Conservation (phyloP, 495 filamentous ascomycete genomes). For the Niebla homalea region DNA sequence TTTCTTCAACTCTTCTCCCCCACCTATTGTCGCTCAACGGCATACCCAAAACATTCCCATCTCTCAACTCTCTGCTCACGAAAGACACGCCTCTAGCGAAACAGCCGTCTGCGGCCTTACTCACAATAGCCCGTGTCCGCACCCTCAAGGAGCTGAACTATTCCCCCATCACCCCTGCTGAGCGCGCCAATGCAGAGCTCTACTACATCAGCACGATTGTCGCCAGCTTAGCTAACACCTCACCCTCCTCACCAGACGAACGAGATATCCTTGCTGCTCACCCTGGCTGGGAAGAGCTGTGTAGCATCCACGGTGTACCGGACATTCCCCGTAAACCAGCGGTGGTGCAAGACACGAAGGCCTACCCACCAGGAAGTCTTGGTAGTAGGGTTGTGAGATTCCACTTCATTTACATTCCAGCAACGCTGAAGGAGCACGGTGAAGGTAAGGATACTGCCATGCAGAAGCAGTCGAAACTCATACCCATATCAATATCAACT, state of each 20-base stretch:
- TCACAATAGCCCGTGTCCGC: constrained; percentile 66
- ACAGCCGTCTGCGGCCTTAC: constrained; percentile 61
- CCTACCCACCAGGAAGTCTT: constrained; percentile 46
- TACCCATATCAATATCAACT: constrained; percentile 66
- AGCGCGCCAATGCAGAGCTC: constrained; percentile 76
- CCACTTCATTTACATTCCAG: constrained; percentile 34
- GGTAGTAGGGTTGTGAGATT: constrained; percentile 60
- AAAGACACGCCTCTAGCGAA: constrained; percentile 72
- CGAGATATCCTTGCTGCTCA: constrained; percentile 43
- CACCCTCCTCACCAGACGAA: constrained; percentile 34
- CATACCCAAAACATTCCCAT: constrained; percentile 12
- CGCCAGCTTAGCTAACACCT: constrained; percentile 50
- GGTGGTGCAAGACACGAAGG: constrained; percentile 8
- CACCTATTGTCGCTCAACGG: constrained; percentile 15
- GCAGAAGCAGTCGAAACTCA: constrained; percentile 28
- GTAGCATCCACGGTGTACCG: constrained; percentile 56
- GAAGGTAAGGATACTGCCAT: background rate
- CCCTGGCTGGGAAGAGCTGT: constrained; percentile 58
- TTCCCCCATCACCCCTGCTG: constrained; percentile 52
- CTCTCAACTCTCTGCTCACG: constrained; percentile 53
- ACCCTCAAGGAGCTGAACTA: constrained; percentile 63
- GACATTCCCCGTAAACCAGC: constrained; percentile 26
- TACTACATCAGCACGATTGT: constrained; percentile 80
- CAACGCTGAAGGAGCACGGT: background rate
- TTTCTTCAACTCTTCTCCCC: constrained; percentile 42